A percentile compares a stretch with the other conserved stretches of the same genome.
These are phyloP conservation scores for Nymphaea thermarum DNA, from an alignment of 164 flowering plant genomes.

Conservation along the genomic window DNA sequence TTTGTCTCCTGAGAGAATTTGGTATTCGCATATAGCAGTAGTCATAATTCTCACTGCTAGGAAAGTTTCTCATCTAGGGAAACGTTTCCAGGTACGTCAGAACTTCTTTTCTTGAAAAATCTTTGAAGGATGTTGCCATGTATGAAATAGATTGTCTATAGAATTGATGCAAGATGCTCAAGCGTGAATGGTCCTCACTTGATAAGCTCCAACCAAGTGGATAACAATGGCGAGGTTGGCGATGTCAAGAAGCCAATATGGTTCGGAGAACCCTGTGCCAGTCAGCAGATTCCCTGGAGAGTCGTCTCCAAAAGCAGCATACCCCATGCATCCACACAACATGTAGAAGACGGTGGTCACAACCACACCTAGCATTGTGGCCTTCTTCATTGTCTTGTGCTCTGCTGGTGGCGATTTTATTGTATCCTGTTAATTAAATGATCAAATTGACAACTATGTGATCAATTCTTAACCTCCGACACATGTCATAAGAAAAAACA, in stretches of 20 bases:
- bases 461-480: too few relatives aligned
- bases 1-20: too few relatives aligned
- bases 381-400: conserved; percentile 58
- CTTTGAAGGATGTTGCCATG: too few relatives aligned
- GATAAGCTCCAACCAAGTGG: conserved; percentile 61
- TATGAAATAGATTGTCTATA: too few relatives aligned
- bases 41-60: too few relatives aligned
- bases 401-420: conserved; percentile 23
- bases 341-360: conserved; percentile 50
- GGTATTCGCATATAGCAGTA: too few relatives aligned
- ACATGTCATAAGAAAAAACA: too few relatives aligned
- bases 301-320: conserved; percentile 52
- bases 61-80: too few relatives aligned
- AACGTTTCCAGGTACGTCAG: too few relatives aligned
- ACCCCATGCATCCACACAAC: conserved; percentile 61
- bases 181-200: conserved; percentile 17
- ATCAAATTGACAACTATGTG: too few relatives aligned
- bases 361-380: conserved; percentile 26
- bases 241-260: conserved; percentile 55
- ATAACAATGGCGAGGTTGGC: conserved; percentile 52
- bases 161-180: too few relatives aligned
- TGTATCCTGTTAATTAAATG: conserved; percentile 6
- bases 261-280: conserved; percentile 49
- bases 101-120: too few relatives aligned
- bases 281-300: conserved; percentile 64